Evolutionary conservation across 805 yeast species (phyloP).

Genomic region (Kazachstania martiniae): DNA sequence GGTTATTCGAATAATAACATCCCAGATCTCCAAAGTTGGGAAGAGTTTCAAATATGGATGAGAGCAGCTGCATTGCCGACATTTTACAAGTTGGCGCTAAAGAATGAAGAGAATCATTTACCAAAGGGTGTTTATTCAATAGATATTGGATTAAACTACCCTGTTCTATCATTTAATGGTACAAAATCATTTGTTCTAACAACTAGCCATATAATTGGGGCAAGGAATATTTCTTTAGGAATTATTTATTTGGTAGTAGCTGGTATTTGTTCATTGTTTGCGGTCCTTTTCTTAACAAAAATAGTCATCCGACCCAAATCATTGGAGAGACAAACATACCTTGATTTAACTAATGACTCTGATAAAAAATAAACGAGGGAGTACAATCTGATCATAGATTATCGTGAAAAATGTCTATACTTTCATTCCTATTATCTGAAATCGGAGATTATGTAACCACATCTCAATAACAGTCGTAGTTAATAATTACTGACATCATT

Average conservation of each 20-base stretch:
- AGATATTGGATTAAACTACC: constrained; percentile 64
- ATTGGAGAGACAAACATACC: constrained; percentile 63
- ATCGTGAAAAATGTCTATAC: too few species aligned
- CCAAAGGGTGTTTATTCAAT: constrained; percentile 59
- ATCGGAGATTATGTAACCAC: too few species aligned
- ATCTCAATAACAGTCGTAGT: too few species aligned
- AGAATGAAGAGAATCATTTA: constrained; percentile 50
- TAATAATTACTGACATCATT: too few species aligned
- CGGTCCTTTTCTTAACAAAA: constrained; percentile 64
- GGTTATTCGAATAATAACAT: constrained; percentile 62
- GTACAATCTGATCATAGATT: too few species aligned
- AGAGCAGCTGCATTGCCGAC: constrained; percentile 87
- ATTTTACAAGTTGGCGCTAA: constrained; percentile 71
- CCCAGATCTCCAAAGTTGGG: constrained; percentile 60
- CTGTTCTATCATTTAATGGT: constrained; percentile 76
- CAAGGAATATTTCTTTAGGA: constrained; percentile 74
- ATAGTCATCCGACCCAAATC: constrained; percentile 73
- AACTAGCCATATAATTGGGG: constrained; percentile 77
- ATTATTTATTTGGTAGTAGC: constrained; percentile 83
- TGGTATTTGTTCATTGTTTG: constrained; percentile 58
- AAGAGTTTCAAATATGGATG: constrained; percentile 77
- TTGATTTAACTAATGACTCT: constrained; percentile 25
- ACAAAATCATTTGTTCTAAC: constrained; percentile 72
- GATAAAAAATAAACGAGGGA: background rate
- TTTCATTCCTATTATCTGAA: too few species aligned